Base-by-base conservation (phyloP, 2,329 filamentous ascomycete genomes). In the Parastagonospora nodorum region DNA sequence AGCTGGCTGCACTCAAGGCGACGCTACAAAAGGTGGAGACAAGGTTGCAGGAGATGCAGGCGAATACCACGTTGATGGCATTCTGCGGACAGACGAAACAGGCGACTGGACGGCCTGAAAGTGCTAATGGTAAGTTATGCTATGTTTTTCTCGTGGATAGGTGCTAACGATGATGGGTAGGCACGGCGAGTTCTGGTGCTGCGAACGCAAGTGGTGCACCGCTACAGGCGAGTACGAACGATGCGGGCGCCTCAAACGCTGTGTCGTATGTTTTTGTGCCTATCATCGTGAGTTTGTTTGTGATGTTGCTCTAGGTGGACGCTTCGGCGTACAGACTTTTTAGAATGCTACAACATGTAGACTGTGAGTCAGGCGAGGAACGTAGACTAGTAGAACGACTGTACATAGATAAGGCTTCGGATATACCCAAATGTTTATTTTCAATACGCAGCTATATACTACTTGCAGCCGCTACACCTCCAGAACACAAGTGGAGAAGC, bases 11-110 rank as follows among this genome's bases (percentile, higher is more conserved):
- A 14, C 39, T 71, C 40, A 51, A 66, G 54, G 58, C 59, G 7
- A 56, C 57, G 43, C 55, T 64, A 27, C 43, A 36, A 30, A 53
- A 64, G 14, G 66, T 67, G 2, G 52, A 56, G 10, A 53, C 55
- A 2, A 65, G 64, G 53, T 47, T 71, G 28, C 31, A 59, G 44
- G 46, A 53, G 12, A 39, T 71, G 57, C 43, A 60, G 43, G 42
- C 49, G 4, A 71, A 71, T 46, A 63, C 61, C n/a, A 69, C 68
- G 1, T 57, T 71, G 7, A 61, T 57, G 4, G 53, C 55, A 19
- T 53, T 64, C 12, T 70, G 67, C 45, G 33, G 55, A 3, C 51
- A 59, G 30, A 47, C 45, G 40, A 36, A 60, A 41, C 43, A 59
- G 15, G 49, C 61, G 37, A 64, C 62, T 45, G 59, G 31, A 10